Conservation (phyloP, 1,284 basidiomycete genomes). For the Cutaneotrichosporon daszewskae region DNA sequence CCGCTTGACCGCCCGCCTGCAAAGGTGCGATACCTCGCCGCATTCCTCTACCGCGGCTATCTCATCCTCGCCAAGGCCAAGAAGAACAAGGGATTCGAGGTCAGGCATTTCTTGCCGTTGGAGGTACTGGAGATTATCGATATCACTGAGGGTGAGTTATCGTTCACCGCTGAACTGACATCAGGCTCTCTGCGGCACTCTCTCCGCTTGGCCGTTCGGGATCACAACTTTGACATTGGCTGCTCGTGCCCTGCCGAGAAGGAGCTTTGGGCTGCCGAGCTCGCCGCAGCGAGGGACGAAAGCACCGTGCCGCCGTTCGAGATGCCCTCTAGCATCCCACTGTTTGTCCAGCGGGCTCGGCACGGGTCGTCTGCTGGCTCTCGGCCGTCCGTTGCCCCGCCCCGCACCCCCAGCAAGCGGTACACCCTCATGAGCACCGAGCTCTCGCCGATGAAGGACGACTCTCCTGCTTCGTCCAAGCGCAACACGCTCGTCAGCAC, state of each 20-base stretch:
- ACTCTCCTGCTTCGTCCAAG: not conserved
- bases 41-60: conserved; percentile 81
- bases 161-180: conserved; percentile 1
- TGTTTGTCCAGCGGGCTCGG: conserved; percentile 2
- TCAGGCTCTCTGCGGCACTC: conserved; percentile 70
- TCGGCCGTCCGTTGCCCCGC: not conserved
- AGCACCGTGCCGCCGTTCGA: conserved; percentile 41
- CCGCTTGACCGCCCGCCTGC: conserved; percentile 51
- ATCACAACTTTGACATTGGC: conserved; percentile 73
- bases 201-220: conserved; percentile 63
- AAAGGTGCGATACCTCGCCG: conserved; percentile 78
- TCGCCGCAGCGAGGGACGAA: conserved; percentile 50
- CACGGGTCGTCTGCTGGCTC: conserved; percentile 4
- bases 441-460: not conserved
- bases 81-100: conserved; percentile 74
- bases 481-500: not conserved
- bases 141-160: conserved; percentile 58
- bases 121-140: conserved; percentile 66
- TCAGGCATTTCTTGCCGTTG: conserved; percentile 77
- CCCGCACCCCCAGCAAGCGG: conserved; percentile 2
- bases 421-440: conserved; percentile 7
- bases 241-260: conserved; percentile 74
- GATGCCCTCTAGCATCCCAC: conserved; percentile 39
- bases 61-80: conserved; percentile 77
- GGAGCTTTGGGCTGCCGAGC: conserved; percentile 68